A percentile compares a stretch with the other conserved stretches of the same genome.
Conservation (phyloP, 805 yeast species). For the Lipomyces yamadae region DNA sequence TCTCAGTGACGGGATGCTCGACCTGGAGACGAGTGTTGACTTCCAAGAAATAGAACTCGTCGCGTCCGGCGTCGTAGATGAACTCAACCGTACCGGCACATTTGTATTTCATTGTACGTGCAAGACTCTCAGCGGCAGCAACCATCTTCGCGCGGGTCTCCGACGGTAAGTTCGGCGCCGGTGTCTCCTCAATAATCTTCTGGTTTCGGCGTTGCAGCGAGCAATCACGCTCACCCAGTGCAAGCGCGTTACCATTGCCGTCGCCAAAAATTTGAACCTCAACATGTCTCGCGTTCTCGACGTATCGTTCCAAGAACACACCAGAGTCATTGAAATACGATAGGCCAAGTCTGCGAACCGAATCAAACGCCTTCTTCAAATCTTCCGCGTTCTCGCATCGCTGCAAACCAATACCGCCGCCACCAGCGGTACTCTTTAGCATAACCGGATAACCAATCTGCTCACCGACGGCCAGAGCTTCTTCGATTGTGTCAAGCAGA, state of each 20-base stretch:
- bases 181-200: slow-evolving; percentile 95
- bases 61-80: slow-evolving; percentile 83
- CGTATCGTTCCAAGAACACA: slow-evolving; percentile 92
- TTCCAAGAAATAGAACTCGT: slow-evolving; percentile 91
- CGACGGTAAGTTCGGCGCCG: slow-evolving; percentile 92
- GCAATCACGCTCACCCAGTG: slow-evolving; percentile 96
- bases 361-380: slow-evolving; percentile 79
- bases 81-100: slow-evolving; percentile 98
- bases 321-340: slow-evolving; percentile 95
- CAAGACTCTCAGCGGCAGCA: slow-evolving; percentile 82
- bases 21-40: slow-evolving; percentile 97
- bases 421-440: slow-evolving; percentile 98
- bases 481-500: slow-evolving; percentile 68
- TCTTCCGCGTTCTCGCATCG: slow-evolving; percentile 85
- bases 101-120: slow-evolving; percentile 81
- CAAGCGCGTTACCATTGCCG: slow-evolving; percentile 89
- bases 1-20: slow-evolving; percentile 96
- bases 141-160: slow-evolving; percentile 75
- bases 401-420: slow-evolving; percentile 98
- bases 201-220: slow-evolving; percentile 97
- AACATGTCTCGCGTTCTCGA: slow-evolving; percentile 93
- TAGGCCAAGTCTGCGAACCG: slow-evolving; percentile 92
- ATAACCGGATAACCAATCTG: slow-evolving; percentile 82
- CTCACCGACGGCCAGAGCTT: slow-evolving; percentile 76
- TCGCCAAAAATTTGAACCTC: slow-evolving; percentile 97